phyloP scores from a whole-genome alignment of 106 monocot genomes.

The Phalaenopsis aphrodite region DNA sequence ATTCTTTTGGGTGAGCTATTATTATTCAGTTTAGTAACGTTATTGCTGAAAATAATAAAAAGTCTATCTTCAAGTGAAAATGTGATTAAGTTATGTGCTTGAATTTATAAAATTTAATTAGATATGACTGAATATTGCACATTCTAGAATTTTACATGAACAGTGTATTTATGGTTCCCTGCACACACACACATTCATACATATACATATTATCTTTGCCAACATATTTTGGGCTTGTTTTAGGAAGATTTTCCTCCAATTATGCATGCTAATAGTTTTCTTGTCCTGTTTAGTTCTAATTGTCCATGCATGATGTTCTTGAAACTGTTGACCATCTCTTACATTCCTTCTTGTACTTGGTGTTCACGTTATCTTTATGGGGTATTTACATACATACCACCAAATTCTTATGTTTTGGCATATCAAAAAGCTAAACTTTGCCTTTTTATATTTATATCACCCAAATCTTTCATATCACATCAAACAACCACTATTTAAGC shows the following conservation, averaged over 20 bases:
- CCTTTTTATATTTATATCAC: no score
- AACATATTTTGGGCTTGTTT: not conserved
- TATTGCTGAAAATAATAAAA: not conserved
- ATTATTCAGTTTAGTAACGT: not conserved
- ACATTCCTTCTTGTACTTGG: not conserved
- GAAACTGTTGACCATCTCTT: not conserved
- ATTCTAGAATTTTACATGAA: no score
- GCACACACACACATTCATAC: no score
- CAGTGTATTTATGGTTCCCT: not conserved
- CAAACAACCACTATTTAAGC: no score
- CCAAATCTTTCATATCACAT: no score
- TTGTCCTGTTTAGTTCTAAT: not conserved
- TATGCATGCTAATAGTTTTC: not conserved
- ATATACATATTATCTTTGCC: not conserved
- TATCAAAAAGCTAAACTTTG: no score
- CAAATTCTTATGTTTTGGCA: no score
- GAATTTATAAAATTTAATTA: no score
- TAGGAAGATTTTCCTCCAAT: not conserved
- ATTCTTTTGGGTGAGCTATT: constrained; percentile 67
- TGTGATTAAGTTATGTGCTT: no score
- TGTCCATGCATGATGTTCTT: not conserved
- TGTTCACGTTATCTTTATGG: not conserved
- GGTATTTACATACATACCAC: no score
- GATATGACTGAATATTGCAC: no score
- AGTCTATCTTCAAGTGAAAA: not conserved